phyloP scores from a whole-genome alignment of 2,329 filamentous ascomycete species.

The Fusarium xyrophilum region DNA sequence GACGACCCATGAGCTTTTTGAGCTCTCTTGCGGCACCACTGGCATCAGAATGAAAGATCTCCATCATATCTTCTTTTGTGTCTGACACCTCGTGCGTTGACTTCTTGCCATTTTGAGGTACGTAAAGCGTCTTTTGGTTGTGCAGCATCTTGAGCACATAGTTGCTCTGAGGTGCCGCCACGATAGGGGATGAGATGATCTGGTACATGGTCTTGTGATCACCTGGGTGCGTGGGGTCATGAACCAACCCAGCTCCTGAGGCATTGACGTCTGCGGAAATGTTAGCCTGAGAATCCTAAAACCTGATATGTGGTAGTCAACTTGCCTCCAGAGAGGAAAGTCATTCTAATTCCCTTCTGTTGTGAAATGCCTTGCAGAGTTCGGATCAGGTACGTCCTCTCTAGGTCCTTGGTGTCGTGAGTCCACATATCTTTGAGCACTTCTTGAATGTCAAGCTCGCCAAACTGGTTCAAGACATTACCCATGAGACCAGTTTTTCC shows the following conservation, averaged over 20 bases:
- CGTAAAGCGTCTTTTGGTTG: constrained; percentile 89
- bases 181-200: constrained; percentile 89
- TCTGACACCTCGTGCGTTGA: constrained; percentile 79
- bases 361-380: constrained; percentile 95
- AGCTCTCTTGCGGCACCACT: constrained; percentile 82
- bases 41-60: constrained; percentile 96
- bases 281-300: constrained; percentile 31
- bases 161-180: constrained; percentile 82
- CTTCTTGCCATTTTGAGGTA: constrained; percentile 84
- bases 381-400: constrained; percentile 93
- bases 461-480: constrained; percentile 92
- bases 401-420: constrained; percentile 95
- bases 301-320: neutral
- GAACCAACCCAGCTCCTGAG: constrained; percentile 89
- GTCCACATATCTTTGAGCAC: constrained; percentile 98
- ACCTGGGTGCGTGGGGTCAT: constrained; percentile 87
- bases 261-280: constrained; percentile 74
- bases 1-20: constrained; percentile 89
- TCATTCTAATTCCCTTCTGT: constrained; percentile 95
- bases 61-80: constrained; percentile 99
- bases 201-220: constrained; percentile 99
- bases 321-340: constrained; percentile 87
- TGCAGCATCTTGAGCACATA: constrained; percentile 96
- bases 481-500: constrained; percentile 97
- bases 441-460: constrained; percentile 92